Percentiles rank a stretch among this genome's conserved stretches.
Evolutionary conservation across 73 alveolate species (phyloP).

Genomic region (Vitrella brassicaformis): DNA sequence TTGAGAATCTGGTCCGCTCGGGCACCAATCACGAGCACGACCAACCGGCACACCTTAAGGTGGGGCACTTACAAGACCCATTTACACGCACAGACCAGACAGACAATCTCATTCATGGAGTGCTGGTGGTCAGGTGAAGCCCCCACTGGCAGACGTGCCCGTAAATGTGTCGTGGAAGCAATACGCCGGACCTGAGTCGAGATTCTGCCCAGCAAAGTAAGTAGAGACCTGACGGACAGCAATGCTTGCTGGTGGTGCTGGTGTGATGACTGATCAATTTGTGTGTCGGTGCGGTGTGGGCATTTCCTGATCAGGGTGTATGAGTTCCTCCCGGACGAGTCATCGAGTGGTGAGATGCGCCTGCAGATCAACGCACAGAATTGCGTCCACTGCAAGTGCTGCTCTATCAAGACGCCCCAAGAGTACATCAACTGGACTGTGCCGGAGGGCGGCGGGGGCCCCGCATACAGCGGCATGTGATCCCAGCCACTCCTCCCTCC

Average conservation of each 20-base stretch:
- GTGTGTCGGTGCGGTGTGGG: no score
- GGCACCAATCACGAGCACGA: slow-evolving; percentile 75
- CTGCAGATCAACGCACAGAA: slow-evolving; percentile 61
- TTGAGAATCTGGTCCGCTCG: slow-evolving; percentile 67
- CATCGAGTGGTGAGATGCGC: slow-evolving; percentile 9
- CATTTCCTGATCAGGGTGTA: no score
- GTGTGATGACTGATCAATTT: no score
- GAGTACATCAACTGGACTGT: slow-evolving; percentile 84
- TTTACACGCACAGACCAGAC: no score
- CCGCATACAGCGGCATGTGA: slow-evolving; percentile 52
- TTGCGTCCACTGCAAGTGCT: slow-evolving; percentile 90
- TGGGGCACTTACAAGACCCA: slow-evolving; percentile 59
- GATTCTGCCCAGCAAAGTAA: slow-evolving; percentile 94
- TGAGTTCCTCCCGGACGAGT: slow-evolving; percentile 55
- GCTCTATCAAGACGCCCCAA: slow-evolving; percentile 72
- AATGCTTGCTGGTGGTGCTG: no score
- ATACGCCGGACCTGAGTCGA: slow-evolving; percentile 79
- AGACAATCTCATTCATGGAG: no score
- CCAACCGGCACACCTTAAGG: slow-evolving; percentile 80
- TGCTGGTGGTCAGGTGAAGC: slow-evolving; percentile 36
- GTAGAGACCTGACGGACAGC: no score
- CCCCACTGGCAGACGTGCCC: neutral
- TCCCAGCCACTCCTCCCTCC: no score
- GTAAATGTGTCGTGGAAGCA: slow-evolving; percentile 25
- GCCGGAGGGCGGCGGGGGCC: slow-evolving; percentile 96